Evolutionary conservation across 2,329 filamentous ascomycete genomes (phyloP), one percentile per base, ranked within the genome.

Genomic region (Grosmannia clavigera): DNA sequence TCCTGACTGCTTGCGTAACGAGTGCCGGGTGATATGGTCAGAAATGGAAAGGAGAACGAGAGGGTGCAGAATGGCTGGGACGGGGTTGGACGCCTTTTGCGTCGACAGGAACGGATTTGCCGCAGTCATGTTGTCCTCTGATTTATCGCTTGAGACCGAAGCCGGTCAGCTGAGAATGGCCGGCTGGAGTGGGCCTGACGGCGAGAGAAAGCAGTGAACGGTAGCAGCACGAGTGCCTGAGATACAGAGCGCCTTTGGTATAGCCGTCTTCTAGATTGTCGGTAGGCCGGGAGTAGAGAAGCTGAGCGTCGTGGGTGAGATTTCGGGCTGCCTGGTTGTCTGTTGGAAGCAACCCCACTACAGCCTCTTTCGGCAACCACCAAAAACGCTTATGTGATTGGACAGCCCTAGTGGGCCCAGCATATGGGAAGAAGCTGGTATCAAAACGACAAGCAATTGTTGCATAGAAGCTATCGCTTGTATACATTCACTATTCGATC

Each of bases 21-120:
- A 89, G 72, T 96, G 92, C 62, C 94, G 84, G 61, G 92, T 95
- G 71, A 97, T 91, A 72, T 95, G 95, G 73, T 99, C 94, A 66
- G 92, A 96, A 68, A 99, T 94, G 65, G 88, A 95, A 74, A 99
- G 88, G 65, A 97, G 87, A 58, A 96, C 92, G 56, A 99, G 85
- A 31, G 94, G 94, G 69, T 99, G 94, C 22, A 99, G 83, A 67
- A 91, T 84, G 60, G 91, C 84, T 65, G 90, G 86, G 53, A 95
- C 83, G 57, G 86, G 86, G 72, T 94, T 89, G 51, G 81, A 81
- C 65, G 83, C 80, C 72, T 84, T 87, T 68, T 84, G 80, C 61
- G 78, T 79, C 6, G 86, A 88, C 55, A 90, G 70, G 63, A 89
- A 78, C 58, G 83, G 76, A 66, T 84, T 85, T 65, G 64, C 5